Base-by-base conservation (phyloP, 495 filamentous ascomycete species). In the Glonium stellatum region DNA sequence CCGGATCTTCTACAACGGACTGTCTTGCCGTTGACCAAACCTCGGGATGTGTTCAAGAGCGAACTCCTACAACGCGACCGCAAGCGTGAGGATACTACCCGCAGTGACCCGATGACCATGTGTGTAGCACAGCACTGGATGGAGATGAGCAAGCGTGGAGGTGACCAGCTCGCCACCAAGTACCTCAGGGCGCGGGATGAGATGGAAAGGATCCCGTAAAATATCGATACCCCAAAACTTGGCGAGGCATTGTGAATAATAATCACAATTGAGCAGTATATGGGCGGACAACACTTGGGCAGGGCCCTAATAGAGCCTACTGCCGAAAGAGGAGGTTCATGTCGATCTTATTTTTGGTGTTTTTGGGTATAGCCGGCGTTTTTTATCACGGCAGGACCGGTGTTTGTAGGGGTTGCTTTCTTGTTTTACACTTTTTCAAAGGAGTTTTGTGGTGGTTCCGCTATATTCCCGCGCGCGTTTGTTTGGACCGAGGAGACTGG, bases 81-180 rank as follows among this genome's bases (percentile, higher is more conserved):
- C 51, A 77, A 79, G 64, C 59, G 72, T 35, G 63, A 72, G 59
- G 70, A 77, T 60, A 61, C 80, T 47, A 82, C 86, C 13, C 76
- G 86, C 44, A 83, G 83, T 53, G 91, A 98, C 69, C 90, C 93
- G 18, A 84, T 87, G 50, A 90, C 90, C 10, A 96, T 98, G 87
- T 96, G 92, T 68, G 80, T 97, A 55, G 92, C 95, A 4, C 87
- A 96, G 68, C 93, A 98, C 75, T 98, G 93, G 93, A 97, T 97
- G 93, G 90, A 91, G 76, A 76, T 92, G 61, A 90, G 89, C 42
- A 87, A 89, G 58, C 82, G 78, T 54, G 92, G 92, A 37, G 91
- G 91, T 10, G 93, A 98, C 72, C 82, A 88, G 67, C 78, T 97
- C 62, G 93, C 93, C 27, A 84, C 82, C 70, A 89, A 88, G 70